A percentile compares a stretch with the other conserved stretches of the same genome.
phyloP scores from a whole-genome alignment of 2,329 filamentous ascomycete genomes.

The Epichloe elymi region DNA sequence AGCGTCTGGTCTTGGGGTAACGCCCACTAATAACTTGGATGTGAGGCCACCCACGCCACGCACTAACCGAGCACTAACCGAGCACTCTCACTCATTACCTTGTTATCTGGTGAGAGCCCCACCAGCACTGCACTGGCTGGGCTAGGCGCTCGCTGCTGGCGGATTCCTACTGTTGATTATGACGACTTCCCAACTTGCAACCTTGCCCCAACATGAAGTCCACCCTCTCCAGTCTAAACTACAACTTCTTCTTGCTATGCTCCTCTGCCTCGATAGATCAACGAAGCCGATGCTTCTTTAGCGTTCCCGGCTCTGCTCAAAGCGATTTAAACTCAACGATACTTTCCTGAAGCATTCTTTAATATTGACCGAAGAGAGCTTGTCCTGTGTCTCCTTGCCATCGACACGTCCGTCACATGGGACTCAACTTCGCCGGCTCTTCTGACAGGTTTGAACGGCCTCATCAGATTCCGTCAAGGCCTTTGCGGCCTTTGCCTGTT shows the following conservation, averaged over 20 bases:
- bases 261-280: not conserved
- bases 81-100: too few species aligned
- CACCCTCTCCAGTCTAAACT: not conserved
- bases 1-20: too few species aligned
- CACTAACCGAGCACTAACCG: too few species aligned
- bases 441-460: not conserved
- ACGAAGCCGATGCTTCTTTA: not conserved
- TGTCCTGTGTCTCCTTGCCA: not conserved
- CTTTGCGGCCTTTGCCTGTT: not conserved
- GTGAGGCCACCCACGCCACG: too few species aligned
- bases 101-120: too few species aligned
- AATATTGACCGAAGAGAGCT: not conserved
- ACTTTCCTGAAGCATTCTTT: not conserved
- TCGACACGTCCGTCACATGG: slow-evolving; percentile 2
- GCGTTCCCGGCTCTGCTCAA: not conserved
- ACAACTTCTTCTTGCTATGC: not conserved
- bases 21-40: too few species aligned
- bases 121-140: too few species aligned
- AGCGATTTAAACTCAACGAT: not conserved
- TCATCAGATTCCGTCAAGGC: not conserved
- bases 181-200: not conserved
- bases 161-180: not conserved
- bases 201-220: not conserved
- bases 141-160: too few species aligned
- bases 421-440: not conserved